These are phyloP conservation scores for Scheffersomyces amazonensis DNA, from an alignment of 805 yeast genomes.

Conservation along the genomic window DNA sequence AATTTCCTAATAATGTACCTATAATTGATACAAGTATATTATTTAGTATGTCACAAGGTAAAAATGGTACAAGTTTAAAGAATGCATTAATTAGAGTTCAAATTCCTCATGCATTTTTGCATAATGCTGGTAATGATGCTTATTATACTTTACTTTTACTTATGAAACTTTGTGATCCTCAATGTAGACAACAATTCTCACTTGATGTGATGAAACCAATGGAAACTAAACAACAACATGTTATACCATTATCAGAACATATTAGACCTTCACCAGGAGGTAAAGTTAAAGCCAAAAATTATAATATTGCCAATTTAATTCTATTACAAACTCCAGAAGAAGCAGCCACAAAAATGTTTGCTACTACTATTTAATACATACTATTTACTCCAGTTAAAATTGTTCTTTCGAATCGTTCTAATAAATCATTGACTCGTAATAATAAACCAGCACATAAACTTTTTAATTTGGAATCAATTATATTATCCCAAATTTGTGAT, in stretches of 20 bases:
- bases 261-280: background rate
- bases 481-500: slow-evolving; percentile 26
- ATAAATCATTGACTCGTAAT: slow-evolving; percentile 21
- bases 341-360: background rate
- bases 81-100: slow-evolving; percentile 42
- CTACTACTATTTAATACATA: slow-evolving; percentile 13
- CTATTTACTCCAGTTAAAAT: slow-evolving; percentile 29
- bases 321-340: background rate
- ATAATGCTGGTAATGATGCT: slow-evolving; percentile 73
- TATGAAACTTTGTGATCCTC: slow-evolving; percentile 49
- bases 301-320: background rate
- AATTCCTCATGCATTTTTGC: slow-evolving; percentile 57
- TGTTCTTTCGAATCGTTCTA: slow-evolving; percentile 24
- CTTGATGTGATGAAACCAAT: background rate
- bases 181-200: slow-evolving; percentile 16
- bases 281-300: background rate
- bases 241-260: background rate
- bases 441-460: slow-evolving; percentile 40
- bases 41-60: slow-evolving; percentile 39
- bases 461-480: slow-evolving; percentile 35
- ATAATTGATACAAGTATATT: slow-evolving; percentile 48
- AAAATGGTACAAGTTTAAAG: slow-evolving; percentile 39
- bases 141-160: slow-evolving; percentile 53
- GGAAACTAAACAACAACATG: background rate
- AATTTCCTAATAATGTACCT: slow-evolving; percentile 32